Conservation (phyloP, 148 eudicot genomes). For the Silene uniflora region DNA sequence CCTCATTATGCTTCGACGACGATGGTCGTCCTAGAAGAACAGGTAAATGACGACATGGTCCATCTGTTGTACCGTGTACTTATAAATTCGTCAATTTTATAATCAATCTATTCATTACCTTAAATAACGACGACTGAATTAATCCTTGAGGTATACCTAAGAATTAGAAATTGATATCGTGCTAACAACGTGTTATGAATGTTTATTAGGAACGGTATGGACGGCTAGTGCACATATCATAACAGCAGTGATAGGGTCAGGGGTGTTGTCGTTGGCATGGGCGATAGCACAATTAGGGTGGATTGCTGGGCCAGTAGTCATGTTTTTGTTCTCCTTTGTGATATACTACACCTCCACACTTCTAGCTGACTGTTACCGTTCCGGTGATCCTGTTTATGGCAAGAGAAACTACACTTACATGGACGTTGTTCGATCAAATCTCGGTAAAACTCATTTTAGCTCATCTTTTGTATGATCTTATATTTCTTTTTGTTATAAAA, state of each 20-base stretch:
- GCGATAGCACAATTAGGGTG: slow-evolving; percentile 66
- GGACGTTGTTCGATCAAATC: slow-evolving; percentile 43
- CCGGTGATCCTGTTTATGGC: slow-evolving; percentile 38
- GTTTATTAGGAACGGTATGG: slow-evolving; percentile 44
- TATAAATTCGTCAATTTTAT: no score
- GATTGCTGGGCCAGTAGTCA: slow-evolving; percentile 58
- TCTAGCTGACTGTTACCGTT: slow-evolving; percentile 41
- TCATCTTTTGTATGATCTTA: no score
- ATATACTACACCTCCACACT: slow-evolving; percentile 44
- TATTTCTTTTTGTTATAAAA: no score
- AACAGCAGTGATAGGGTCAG: slow-evolving; percentile 69
- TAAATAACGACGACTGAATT: no score
- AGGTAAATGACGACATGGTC: slow-evolving; percentile 22
- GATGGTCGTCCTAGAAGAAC: slow-evolving; percentile 49
- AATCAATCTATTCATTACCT: neutral
- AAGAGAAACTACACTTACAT: slow-evolving; percentile 53
- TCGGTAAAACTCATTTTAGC: slow-evolving; percentile 21
- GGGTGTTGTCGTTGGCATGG: slow-evolving; percentile 65
- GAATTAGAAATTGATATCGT: neutral
- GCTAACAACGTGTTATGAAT: neutral
- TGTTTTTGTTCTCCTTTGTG: slow-evolving; percentile 47
- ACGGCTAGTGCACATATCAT: slow-evolving; percentile 68
- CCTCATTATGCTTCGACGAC: slow-evolving; percentile 39
- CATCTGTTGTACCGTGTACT: neutral
- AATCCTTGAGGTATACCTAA: no score